A percentile compares a stretch with the other conserved stretches of the same genome.
Conservation (phyloP, 208 protist genomes). For the Crithidia bombi region DNA sequence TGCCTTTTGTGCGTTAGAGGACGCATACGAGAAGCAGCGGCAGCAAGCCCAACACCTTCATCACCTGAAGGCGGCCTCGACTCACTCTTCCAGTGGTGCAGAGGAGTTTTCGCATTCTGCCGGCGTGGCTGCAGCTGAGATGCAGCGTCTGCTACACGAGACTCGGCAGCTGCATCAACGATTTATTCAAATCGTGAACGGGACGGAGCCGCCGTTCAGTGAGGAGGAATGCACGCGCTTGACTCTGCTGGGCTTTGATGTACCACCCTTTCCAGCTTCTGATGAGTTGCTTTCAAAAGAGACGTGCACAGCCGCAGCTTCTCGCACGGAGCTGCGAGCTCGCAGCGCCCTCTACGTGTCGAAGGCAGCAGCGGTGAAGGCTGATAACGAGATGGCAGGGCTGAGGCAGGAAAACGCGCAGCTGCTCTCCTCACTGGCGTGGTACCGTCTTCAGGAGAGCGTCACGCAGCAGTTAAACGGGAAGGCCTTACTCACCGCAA, state of each 20-base stretch:
- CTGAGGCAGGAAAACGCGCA: constrained; percentile 15
- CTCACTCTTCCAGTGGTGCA: neutral
- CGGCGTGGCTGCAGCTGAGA: constrained; percentile 8
- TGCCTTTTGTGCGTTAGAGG: constrained; percentile 23
- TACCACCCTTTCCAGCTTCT: neutral
- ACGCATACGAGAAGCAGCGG: constrained; percentile 26
- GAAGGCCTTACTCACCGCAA: neutral
- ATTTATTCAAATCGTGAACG: neutral
- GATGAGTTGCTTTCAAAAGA: neutral
- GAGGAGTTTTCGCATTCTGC: neutral
- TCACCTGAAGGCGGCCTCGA: neutral
- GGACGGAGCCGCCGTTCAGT: neutral
- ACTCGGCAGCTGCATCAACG: constrained; percentile 26
- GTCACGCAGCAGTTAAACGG: neutral
- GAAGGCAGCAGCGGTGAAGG: neutral
- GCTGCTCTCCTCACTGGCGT: constrained; percentile 19
- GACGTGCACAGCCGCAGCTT: neutral
- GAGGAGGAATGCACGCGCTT: constrained; percentile 12
- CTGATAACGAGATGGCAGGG: neutral
- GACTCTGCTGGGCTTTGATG: constrained; percentile 19
- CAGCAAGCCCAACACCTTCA: neutral
- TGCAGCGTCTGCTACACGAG: constrained; percentile 12
- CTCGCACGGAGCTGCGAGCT: neutral
- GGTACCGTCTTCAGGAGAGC: constrained; percentile 15
- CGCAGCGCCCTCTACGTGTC: too few relatives aligned